Base-by-base conservation (phyloP, 345 rosid species). In the Adansonia digitata region DNA sequence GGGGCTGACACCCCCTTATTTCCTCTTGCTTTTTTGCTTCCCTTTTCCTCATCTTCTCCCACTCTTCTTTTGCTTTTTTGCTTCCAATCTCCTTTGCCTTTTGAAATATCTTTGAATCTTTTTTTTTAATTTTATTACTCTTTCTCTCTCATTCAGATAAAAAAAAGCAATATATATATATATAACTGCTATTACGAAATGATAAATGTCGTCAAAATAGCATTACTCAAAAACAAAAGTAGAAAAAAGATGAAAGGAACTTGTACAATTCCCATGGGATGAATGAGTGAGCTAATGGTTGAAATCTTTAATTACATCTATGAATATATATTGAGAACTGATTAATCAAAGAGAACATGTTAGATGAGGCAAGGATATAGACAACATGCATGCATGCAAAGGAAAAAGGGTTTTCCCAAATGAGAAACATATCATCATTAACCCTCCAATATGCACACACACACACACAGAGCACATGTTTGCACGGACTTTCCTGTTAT, bases 371-470 rank as follows among this genome's bases (percentile, higher is more conserved):
- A 46, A 45, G 49, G 26, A 22, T 22, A 42, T 17, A 39, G 7
- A 14, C 15, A 1, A 31, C 34, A 31, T 31, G 34, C n/a, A 48
- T 48, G 20, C 51, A 7, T 7, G 0, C 12, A 5, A 1, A 31
- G 34, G 3, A 48, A 71, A 29, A 40, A 72, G 43, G 64, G 0
- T 51, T 35, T 71, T 71, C 29, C 11, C 18, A 1, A 5, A 20
- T 71, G 45, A 18, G 62, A 55, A 71, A 71, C 63, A 46, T 17
- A 3, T 18, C 74, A 71, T 71, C 43, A 71, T 71, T 45, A 52
- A 31, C 26, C 59, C 14, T 7, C 43, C 17, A 48, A 52, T 13
- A 35, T 51, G 49, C 40, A 55, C 74, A 71, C 34, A 31, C 1
- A 31, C 3, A n/a, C n/a, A n/a, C n/a, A n/a, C n/a, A n/a, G n/a